Percentiles rank a stretch among this genome's conserved stretches.
Evolutionary conservation across 768 basidiomycete species (phyloP).

Genomic region (Hemileccinum rubropunctum): DNA sequence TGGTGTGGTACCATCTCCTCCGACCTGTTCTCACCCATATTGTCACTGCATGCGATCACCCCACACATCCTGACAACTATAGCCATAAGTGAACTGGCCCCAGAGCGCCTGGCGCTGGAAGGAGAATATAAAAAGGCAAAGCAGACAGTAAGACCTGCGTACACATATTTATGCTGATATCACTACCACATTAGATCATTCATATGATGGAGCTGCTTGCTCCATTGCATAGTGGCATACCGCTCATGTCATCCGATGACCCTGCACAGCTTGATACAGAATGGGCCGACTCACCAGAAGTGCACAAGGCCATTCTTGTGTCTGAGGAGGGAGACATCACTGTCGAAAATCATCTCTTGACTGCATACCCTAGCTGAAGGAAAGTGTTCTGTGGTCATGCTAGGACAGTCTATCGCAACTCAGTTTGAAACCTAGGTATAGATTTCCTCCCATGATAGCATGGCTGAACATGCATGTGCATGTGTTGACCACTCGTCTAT

Average conservation of each 20-base stretch:
- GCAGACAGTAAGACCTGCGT: slow-evolving; percentile 45
- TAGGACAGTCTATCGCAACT: slow-evolving; percentile 29
- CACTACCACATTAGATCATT: slow-evolving; percentile 39
- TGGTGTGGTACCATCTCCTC: slow-evolving; percentile 43
- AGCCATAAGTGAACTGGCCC: too few species aligned
- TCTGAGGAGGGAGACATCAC: slow-evolving; percentile 24
- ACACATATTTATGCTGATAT: slow-evolving; percentile 11
- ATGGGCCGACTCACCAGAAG: slow-evolving; percentile 42
- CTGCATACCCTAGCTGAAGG: slow-evolving; percentile 30
- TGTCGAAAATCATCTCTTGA: slow-evolving; percentile 13
- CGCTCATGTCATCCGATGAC: slow-evolving; percentile 69
- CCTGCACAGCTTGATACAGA: slow-evolving; percentile 65
- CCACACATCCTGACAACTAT: slow-evolving; percentile 26
- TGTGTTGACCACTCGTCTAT: slow-evolving; percentile 2
- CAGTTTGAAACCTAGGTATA: slow-evolving; percentile 20
- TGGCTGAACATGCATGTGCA: background rate
- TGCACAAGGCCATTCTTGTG: slow-evolving; percentile 7
- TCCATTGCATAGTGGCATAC: slow-evolving; percentile 62
- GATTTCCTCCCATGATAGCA: background rate
- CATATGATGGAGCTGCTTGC: slow-evolving; percentile 49
- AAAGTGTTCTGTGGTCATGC: slow-evolving; percentile 32
- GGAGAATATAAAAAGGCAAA: slow-evolving; percentile 44
- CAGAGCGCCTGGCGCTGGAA: too few species aligned
- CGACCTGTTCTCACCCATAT: slow-evolving; percentile 38
- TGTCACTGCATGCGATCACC: slow-evolving; percentile 35